phyloP scores from a whole-genome alignment of 2,329 filamentous ascomycete species.

The Fusarium burgessii region DNA sequence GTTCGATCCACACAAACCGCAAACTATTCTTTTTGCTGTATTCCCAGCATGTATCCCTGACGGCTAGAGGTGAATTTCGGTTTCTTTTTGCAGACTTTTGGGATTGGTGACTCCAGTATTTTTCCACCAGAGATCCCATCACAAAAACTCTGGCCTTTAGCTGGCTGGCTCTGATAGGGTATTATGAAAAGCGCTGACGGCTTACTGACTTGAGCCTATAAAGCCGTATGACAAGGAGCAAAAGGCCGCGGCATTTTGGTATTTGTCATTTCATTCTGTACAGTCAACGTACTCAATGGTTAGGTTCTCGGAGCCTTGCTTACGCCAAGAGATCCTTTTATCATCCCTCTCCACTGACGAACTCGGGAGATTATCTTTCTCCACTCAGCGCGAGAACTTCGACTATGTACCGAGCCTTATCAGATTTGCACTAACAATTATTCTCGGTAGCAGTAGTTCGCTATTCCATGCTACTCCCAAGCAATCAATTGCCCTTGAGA shows the following conservation, averaged over 20 bases:
- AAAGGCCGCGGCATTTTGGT: not conserved
- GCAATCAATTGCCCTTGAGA: not conserved
- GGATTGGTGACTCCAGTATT: accelerated
- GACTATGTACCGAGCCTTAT: not conserved
- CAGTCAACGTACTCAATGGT: not conserved
- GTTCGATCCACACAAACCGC: constrained; percentile 37
- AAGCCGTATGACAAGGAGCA: not conserved
- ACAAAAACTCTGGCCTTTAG: too few relatives aligned
- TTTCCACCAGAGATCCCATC: accelerated
- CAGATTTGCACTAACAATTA: not conserved
- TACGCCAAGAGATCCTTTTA: constrained; percentile 1
- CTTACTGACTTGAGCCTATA: not conserved
- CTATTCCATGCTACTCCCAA: not conserved
- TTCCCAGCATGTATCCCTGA: too few relatives aligned
- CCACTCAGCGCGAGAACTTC: not conserved
- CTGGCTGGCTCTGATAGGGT: not conserved
- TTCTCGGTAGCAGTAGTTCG: not conserved
- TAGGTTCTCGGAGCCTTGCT: not conserved
- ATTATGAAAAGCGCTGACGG: not conserved
- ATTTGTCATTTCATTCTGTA: not conserved
- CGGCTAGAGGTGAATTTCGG: too few relatives aligned
- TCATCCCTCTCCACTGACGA: not conserved
- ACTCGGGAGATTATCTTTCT: not conserved
- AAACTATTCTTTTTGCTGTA: not conserved
- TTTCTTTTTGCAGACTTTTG: too few relatives aligned